phyloP scores from a whole-genome alignment of 331 rosid genomes.

The Acacia pycnantha region DNA sequence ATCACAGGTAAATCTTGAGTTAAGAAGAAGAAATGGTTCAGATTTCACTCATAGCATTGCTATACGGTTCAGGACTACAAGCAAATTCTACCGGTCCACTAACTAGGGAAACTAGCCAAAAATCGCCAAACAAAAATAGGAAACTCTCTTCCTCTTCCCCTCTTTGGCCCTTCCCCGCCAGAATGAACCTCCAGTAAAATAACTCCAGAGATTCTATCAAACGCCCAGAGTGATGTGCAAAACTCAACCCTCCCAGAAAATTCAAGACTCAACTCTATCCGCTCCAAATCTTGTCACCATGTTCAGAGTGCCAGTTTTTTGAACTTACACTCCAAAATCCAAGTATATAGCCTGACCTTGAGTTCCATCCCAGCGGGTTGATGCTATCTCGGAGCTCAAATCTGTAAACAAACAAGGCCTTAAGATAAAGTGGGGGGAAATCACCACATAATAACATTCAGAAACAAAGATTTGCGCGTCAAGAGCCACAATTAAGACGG shows the following conservation, averaged over 20 bases:
- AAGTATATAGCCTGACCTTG: slow-evolving; percentile 35
- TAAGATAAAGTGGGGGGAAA: slow-evolving; percentile 34
- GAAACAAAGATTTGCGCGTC: slow-evolving; percentile 22
- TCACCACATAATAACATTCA: slow-evolving; percentile 1
- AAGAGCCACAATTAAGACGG: slow-evolving; percentile 16
- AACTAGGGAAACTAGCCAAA: slow-evolving; percentile 32
- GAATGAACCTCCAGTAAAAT: slow-evolving; percentile 17
- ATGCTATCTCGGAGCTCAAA: slow-evolving; percentile 38
- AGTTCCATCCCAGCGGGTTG: slow-evolving; percentile 28
- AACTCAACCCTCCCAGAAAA: slow-evolving; percentile 10
- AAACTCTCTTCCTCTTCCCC: background rate
- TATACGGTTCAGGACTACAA: slow-evolving; percentile 24
- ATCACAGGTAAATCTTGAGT: slow-evolving; percentile 37
- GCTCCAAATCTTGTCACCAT: slow-evolving; percentile 36
- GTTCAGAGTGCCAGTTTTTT: slow-evolving; percentile 21
- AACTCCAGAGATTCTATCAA: slow-evolving; percentile 25
- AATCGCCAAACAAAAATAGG: background rate
- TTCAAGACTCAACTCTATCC: slow-evolving; percentile 29
- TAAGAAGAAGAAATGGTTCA: slow-evolving; percentile 31
- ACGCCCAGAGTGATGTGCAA: background rate
- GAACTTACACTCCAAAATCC: slow-evolving; percentile 29
- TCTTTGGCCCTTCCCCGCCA: slow-evolving; percentile 28
- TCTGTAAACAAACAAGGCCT: slow-evolving; percentile 45
- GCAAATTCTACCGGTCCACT: slow-evolving; percentile 26
- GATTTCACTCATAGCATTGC: slow-evolving; percentile 30